Evolutionary conservation across 495 filamentous ascomycete genomes (phyloP), one percentile per base, ranked within the genome.

Genomic region (Talaromyces borbonicus): DNA sequence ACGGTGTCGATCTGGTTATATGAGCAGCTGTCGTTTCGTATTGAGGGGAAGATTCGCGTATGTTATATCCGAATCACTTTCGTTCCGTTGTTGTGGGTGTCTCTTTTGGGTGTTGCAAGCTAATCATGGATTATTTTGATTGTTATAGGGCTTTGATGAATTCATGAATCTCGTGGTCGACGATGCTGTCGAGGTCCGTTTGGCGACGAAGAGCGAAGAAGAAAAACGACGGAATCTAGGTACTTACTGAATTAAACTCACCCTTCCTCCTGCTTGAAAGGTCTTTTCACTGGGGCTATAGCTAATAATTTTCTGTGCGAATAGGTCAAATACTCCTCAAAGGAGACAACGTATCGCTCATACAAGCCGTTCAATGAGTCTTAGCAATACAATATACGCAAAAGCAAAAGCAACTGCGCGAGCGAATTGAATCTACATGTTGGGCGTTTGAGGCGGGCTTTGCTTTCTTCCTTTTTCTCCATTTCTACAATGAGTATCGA

Each of bases 161-260:
- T 98, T 96, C 67, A 97, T 98, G 93, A 98, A 98, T 65, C 74
- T 98, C 32, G 92, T 97, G 25, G 77, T 97, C 42, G 90, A 95
- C 57, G 87, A 98, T 56, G 92, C 92, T 27, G 78, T 95, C 45
- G 92, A 97, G 65, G 87, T 98, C 29, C 86, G 84, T 64, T 75
- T 83, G 59, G 72, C 85, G 43, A 85, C 83, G 43, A 95, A 95
- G 69, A 80, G 76, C 8, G 80, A 85, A 45, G 79, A 78, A 33
- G 90, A 95, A 67, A 83, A 75, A 54, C 75, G 88, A 53, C 75
- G 87, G 52, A 75, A 79, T 18, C 59, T 97, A 31, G 93, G 92
- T 94, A 74, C 53, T 81, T 59, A 16, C 41, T 8, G 1, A n/a
- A n/a, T n/a, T n/a, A n/a, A n/a, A n/a, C 16, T 8, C 20, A 4